Base-by-base conservation (phyloP, 352 stramenopile genomes). In the Thraustochytrium striatum region DNA sequence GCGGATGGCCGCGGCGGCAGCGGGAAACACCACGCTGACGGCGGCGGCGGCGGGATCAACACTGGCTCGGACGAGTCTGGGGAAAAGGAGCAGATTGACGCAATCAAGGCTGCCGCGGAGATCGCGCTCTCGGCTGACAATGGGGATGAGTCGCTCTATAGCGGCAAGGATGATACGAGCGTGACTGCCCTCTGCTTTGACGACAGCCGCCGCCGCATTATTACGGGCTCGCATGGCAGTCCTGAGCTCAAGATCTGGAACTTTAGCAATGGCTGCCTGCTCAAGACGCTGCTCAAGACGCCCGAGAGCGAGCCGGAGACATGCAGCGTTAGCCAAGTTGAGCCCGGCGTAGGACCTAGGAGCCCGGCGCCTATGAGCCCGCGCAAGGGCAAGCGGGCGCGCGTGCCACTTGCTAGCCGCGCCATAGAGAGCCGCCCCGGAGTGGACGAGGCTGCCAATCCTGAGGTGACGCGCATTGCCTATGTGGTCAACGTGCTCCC, bases 101-200 rank as follows among this genome's bases (percentile, higher is more conserved):
- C 70, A 7, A 21, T 80, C 13, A 3, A 80, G 41, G 65, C 65
- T 8, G 65, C 65, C 32, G 61, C n/a, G 32, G 65, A 75, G 25
- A 75, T 75, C 28, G 39, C 55, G 3, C 58, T 73, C n/a, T 80
- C 55, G 0, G 19, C 53, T 13, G 25, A 80, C n/a, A 47, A 70
- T 21, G 70, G 53, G 61, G 58, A 81, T 5, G 58, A 80, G 1
- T 8, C 21, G 41, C 36, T 9, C 19, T 81, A 82, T 2, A 91
- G 88, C 47, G 86, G 87, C 11, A 87, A 94, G 39, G 87, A 86
- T 0, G 53, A 85, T 33, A 91, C 85, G 50, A 88, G 88, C 2
- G 86, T 94, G 36, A 94, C 89, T 0, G 89, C 88, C 25, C 91
- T 94, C 41, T 86, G 86, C 7, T 94, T 94, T 16, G 89, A 94